Base-by-base conservation (phyloP, 2,329 filamentous ascomycete species). In the Trichoderma harzianum region DNA sequence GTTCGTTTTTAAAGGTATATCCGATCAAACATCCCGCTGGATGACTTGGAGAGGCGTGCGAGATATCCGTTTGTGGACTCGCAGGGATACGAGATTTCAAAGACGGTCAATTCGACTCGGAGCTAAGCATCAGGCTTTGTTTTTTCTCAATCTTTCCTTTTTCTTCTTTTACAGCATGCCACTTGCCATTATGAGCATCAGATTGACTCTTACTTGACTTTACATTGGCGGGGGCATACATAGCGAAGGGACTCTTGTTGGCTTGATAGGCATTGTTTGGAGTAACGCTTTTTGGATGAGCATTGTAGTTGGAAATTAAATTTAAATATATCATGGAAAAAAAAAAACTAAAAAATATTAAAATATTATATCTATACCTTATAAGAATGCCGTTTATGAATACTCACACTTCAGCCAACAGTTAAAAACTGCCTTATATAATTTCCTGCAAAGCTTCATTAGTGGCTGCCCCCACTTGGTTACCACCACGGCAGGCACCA, bases 11-110 rank as follows among this genome's bases (percentile, higher is more conserved):
- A 55, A 73, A 93, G 93, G 82, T 97, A 95, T 81, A 97, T 98
- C 77, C 92, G 95, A 71, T 93, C 91, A 39, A 91, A 93, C 78
- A 91, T 94, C 76, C 90, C 92, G 21, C 88, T 96, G 1, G 93
- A 96, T 78, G 92, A 94, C 71, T 85, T 96, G 7, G 93, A 96
- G 84, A 88, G 92, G 70, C 88, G 88, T 73, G 93, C 93, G 53
- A 87, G 93, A 57, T 96, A 86, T 82, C 93, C 93, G 0, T 82
- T 86, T 7, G 89, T 91, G 7, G 88, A 91, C 78, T 83, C 82
- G 55, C 82, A 86, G 70, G 88, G 88, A 30, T 82, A 82, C 18
- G 86, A 86, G 75, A 84, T 85, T 28, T 81, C 80, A 64, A 78
- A 80, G 61, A 76, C 84, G 5, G 75, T 85, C 24, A 81, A 79